A percentile compares a stretch with the other conserved stretches of the same genome.
These are phyloP conservation scores for Alopecurus myosuroides DNA, from an alignment of 176 grass and related monocot genomes.

Conservation along the genomic window DNA sequence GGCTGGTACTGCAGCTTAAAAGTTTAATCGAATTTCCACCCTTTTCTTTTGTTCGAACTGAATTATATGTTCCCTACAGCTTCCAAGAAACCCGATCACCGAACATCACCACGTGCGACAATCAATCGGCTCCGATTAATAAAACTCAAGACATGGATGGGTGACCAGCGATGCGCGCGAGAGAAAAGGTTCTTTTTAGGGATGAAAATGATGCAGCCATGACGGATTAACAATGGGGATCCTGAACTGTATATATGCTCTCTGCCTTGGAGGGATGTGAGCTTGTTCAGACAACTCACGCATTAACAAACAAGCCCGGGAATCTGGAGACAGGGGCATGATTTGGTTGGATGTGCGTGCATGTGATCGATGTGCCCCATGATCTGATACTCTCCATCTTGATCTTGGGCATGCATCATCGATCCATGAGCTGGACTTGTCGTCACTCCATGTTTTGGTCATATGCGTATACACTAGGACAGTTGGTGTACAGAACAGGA, in stretches of 20 bases:
- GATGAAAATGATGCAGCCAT: not conserved
- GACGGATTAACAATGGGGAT: conserved; percentile 16
- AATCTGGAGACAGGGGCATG: conserved; percentile 54
- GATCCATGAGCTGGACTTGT: conserved; percentile 37
- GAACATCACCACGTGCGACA: conserved; percentile 32
- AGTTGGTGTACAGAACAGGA: not conserved
- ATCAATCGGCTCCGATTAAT: not conserved
- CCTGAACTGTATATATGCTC: conserved; percentile 33
- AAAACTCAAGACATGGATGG: conserved; percentile 9
- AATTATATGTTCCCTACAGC: conserved; percentile 27
- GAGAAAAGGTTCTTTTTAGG: conserved; percentile 21
- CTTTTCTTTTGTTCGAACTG: not conserved
- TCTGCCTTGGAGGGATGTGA: conserved; percentile 24
- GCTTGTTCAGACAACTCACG: conserved; percentile 38
- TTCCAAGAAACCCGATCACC: conserved; percentile 30
- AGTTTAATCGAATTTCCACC: not conserved
- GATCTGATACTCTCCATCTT: conserved; percentile 30
- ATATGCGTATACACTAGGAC: not conserved
- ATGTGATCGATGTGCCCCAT: conserved; percentile 32
- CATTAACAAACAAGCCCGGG: conserved; percentile 45
- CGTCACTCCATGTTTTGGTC: conserved; percentile 16
- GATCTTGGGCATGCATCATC: conserved; percentile 4
- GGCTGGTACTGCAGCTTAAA: not conserved
- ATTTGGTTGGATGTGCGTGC: conserved; percentile 29
- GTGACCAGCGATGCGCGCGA: conserved; percentile 1